Base-by-base conservation (phyloP, 2,329 filamentous ascomycete species). In the Coniochaeta sp. region DNA sequence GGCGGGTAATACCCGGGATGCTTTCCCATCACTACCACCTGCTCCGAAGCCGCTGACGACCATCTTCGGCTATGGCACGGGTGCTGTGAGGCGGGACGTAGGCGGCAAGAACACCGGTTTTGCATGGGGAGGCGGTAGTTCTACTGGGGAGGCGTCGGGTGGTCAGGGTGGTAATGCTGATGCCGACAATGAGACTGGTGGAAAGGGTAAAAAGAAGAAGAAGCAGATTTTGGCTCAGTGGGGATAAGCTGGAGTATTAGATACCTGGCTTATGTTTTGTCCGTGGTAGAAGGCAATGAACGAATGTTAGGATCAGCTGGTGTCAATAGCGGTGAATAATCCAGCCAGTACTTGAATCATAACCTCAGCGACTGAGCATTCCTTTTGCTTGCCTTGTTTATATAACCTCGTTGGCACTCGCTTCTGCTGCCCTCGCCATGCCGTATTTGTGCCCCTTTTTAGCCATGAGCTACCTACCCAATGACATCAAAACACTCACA, bases 11-110 rank as follows among this genome's bases (percentile, higher is more conserved):
- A 47, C 70, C 71, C 40, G 86, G 91, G 56, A 82, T 83, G 28
- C 0, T 96, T 96, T 68, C 92, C 91, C 0, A n/a, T 86, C 90
- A 1, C 76, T 96, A 1, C 91, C 91, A 0, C 77, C 83, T 0
- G 91, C 90, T 1, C 79, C 87, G 0, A 96, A 85, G 61, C 78
- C 80, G 3, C 72, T 73, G 38, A 82, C 79, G 1, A 82, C 79
- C 0, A 81, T 85, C 42, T 83, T 83, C 51, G 80, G 80, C 3
- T 83, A 84, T 58, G 81, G 81, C 2, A 66, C 70, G 4, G 71
- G 80, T 4, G 66, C 72, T 28, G 80, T 85, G 13, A 71, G 79
- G 45, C 67, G 81, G 38, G 81, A 84, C 58, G 67, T 74, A 33
- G 75, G 73, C 9, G 61, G 56, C 1, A 60, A 7, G 28, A 30